A percentile compares a stretch with the other conserved stretches of the same genome.
Evolutionary conservation across 805 yeast genomes (phyloP).

Genomic region (Wickerhamiella brachini): DNA sequence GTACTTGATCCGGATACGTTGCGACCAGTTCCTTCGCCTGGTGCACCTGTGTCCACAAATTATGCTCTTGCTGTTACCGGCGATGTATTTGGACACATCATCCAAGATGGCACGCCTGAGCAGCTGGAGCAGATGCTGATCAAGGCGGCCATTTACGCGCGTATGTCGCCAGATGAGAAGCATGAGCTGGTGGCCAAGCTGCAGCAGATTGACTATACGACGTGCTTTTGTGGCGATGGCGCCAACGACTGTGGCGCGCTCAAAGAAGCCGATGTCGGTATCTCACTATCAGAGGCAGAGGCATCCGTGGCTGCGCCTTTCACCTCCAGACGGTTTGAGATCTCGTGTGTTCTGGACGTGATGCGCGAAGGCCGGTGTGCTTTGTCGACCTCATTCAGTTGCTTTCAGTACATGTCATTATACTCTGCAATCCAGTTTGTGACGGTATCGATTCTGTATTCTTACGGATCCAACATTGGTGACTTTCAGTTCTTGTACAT

Average conservation of each 20-base stretch:
- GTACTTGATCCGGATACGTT: slow-evolving; percentile 52
- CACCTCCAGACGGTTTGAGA: slow-evolving; percentile 79
- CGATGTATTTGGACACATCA: slow-evolving; percentile 68
- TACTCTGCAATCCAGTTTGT: slow-evolving; percentile 94
- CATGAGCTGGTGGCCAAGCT: slow-evolving; percentile 86
- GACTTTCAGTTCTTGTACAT: slow-evolving; percentile 94
- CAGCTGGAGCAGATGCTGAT: slow-evolving; percentile 45
- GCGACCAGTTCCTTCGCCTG: slow-evolving; percentile 24
- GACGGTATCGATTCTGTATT: slow-evolving; percentile 72
- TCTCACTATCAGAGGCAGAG: slow-evolving; percentile 92
- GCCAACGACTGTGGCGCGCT: slow-evolving; percentile 99
- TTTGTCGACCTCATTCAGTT: slow-evolving; percentile 85
- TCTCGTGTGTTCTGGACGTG: slow-evolving; percentile 82
- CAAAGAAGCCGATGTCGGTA: slow-evolving; percentile 95
- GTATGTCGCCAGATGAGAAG: slow-evolving; percentile 99
- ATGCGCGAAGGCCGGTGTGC: slow-evolving; percentile 92
- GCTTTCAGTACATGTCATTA: slow-evolving; percentile 95
- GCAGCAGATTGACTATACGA: slow-evolving; percentile 76
- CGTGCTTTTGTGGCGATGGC: slow-evolving; percentile 98
- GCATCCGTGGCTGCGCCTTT: slow-evolving; percentile 99
- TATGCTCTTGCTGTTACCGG: slow-evolving; percentile 83
- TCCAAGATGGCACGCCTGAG: slow-evolving; percentile 35
- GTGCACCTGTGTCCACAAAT: slow-evolving; percentile 18
- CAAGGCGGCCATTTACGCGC: slow-evolving; percentile 68
- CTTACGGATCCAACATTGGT: slow-evolving; percentile 83